Conservation (phyloP, 306 rosid genomes). For the Cajanus cajan region DNA sequence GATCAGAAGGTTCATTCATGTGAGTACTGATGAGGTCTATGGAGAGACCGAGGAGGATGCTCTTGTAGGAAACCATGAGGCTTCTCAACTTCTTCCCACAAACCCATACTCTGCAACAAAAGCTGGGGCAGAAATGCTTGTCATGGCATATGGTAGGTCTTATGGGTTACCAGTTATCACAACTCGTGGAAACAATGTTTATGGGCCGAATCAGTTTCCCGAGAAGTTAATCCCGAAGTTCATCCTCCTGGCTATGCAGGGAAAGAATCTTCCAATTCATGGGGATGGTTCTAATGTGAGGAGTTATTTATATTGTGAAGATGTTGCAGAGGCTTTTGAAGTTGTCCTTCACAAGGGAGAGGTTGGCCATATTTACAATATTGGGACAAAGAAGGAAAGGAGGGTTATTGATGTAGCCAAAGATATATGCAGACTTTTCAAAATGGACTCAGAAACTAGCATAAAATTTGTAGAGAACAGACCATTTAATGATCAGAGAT, state of each 20-base stretch:
- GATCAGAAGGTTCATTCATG: slow-evolving; percentile 58
- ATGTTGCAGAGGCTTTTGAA: slow-evolving; percentile 74
- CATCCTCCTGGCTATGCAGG: slow-evolving; percentile 64
- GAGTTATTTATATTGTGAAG: slow-evolving; percentile 63
- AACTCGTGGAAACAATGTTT: slow-evolving; percentile 64
- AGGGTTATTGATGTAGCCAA: slow-evolving; percentile 60
- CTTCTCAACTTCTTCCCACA: slow-evolving; percentile 64
- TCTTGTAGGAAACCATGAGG: slow-evolving; percentile 62
- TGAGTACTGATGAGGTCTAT: slow-evolving; percentile 64
- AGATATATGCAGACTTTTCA: slow-evolving; percentile 55
- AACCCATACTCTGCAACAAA: slow-evolving; percentile 67
- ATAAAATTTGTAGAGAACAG: slow-evolving; percentile 60
- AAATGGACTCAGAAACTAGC: slow-evolving; percentile 34
- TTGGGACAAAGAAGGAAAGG: slow-evolving; percentile 66
- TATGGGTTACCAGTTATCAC: slow-evolving; percentile 65
- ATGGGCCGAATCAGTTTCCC: slow-evolving; percentile 68
- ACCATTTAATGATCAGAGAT: slow-evolving; percentile 63
- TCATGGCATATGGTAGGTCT: slow-evolving; percentile 66
- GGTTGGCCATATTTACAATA: slow-evolving; percentile 62
- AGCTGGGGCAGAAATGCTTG: slow-evolving; percentile 75
- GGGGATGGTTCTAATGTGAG: slow-evolving; percentile 72
- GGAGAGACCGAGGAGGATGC: slow-evolving; percentile 72
- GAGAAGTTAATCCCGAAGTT: slow-evolving; percentile 63
- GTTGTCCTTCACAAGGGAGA: slow-evolving; percentile 63
- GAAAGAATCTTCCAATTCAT: slow-evolving; percentile 61